Evolutionary conservation across 2,329 filamentous ascomycete species (phyloP).

Genomic region (Claviceps sp.): DNA sequence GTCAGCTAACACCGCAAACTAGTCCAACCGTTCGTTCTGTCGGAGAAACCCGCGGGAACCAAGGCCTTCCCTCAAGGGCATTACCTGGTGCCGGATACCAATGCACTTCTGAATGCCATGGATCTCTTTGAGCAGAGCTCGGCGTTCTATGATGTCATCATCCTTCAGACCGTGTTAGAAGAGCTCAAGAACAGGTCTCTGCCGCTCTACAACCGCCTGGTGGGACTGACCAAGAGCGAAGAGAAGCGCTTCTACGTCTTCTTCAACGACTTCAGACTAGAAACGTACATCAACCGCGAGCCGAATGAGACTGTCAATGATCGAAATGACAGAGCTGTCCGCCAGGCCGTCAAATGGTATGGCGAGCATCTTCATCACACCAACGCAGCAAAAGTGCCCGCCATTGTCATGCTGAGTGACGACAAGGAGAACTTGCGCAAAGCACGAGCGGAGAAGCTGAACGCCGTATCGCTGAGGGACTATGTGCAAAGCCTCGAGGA

Average conservation of each 20-base stretch:
- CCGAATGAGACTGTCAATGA: conserved; percentile 85
- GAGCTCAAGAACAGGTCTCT: conserved; percentile 89
- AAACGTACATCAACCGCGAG: conserved; percentile 70
- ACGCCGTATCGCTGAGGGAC: conserved; percentile 52
- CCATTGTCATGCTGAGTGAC: conserved; percentile 86
- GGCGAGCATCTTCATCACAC: conserved; percentile 60
- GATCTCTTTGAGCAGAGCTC: conserved; percentile 88
- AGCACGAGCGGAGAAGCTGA: conserved; percentile 61
- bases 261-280: conserved; percentile 93
- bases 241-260: conserved; percentile 98
- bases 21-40: conserved; percentile 78
- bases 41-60: conserved; percentile 74
- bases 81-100: conserved; percentile 92
- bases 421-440: conserved; percentile 79
- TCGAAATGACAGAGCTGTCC: conserved; percentile 84
- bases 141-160: conserved; percentile 91
- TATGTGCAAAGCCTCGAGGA: conserved; percentile 81
- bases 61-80: conserved; percentile 74
- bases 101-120: conserved; percentile 90
- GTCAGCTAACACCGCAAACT: conserved; percentile 2
- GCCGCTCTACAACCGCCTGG: conserved; percentile 85
- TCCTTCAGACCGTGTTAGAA: conserved; percentile 90
- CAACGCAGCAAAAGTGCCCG: conserved; percentile 49
- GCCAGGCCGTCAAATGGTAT: conserved; percentile 83
- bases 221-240: conserved; percentile 84